Conservation (phyloP, 768 basidiomycete genomes). For the Psilocybe sp. region DNA sequence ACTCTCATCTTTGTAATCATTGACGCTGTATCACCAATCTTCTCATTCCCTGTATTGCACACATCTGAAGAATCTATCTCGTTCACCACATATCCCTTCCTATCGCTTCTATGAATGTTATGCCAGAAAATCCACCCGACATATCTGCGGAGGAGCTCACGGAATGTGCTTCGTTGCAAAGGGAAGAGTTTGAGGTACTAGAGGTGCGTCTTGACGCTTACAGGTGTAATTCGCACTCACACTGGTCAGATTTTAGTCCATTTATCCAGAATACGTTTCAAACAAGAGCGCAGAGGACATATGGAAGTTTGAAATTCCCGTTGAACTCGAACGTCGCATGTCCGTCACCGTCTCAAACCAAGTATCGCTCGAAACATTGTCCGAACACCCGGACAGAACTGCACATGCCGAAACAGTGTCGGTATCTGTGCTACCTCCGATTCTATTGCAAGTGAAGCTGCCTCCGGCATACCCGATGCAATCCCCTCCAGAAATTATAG, state of each 20-base stretch:
- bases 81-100: no score
- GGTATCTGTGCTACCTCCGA: slow-evolving; percentile 57
- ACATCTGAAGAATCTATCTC: no score
- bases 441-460: slow-evolving; percentile 54
- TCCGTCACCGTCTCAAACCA: slow-evolving; percentile 34
- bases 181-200: slow-evolving; percentile 62
- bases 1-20: no score
- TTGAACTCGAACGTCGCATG: slow-evolving; percentile 52
- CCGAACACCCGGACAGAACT: slow-evolving; percentile 5
- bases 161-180: slow-evolving; percentile 36
- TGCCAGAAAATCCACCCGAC: neutral
- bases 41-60: no score
- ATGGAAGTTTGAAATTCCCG: slow-evolving; percentile 61
- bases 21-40: no score
- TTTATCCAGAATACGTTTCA: slow-evolving; percentile 70
- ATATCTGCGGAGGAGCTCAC: slow-evolving; percentile 8
- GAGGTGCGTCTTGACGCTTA: slow-evolving; percentile 37
- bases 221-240: neutral
- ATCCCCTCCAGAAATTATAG: slow-evolving; percentile 50
- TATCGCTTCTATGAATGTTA: neutral
- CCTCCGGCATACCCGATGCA: slow-evolving; percentile 54
- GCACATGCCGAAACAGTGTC: slow-evolving; percentile 24
- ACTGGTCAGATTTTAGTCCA: slow-evolving; percentile 46
- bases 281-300: slow-evolving; percentile 33
- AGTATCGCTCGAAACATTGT: neutral